Base-by-base conservation (phyloP, 2,329 filamentous ascomycete species). In the Botrytis sinoallii region DNA sequence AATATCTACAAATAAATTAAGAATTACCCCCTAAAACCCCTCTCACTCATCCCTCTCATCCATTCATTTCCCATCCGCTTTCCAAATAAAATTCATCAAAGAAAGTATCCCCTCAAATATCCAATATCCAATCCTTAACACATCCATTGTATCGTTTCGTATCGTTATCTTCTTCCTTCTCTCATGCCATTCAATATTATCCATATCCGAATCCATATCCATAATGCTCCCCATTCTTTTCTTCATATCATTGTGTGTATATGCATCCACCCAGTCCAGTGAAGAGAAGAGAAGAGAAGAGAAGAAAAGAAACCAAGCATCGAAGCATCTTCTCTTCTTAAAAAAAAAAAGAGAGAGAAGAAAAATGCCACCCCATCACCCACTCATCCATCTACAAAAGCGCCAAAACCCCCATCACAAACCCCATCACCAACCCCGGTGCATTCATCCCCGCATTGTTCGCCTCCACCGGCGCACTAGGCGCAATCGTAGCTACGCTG, bases 341-440 rank as follows among this genome's bases (percentile, higher is more conserved):
- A 14, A 5, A 14, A 42, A 42, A 42, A 42, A 42, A 42, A 25
- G 25, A 25, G 9, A 48, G 20, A 46, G 3, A 25, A 38, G 32
- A 18, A 40, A 42, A 42, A 16, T 42, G 12, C 40, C 12, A 42
- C 40, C 35, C 40, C 40, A 14, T 42, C 40, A 42, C 40, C 40
- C 44, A 67, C 32, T 14, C 20, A 64, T 25, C 14, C 65, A n/a
- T 65, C 60, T 71, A 71, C 42, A n/a, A n/a, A 52, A 71, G 55
- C 9, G 77, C 81, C 38, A 81, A 65, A 44, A 81, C 44, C 60
- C 76, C 80, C 74, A 81, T 76, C 22, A 75, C 78, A 22, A 77
- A 76, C 25, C 75, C 75, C 35, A 77, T 76, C 29, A 77, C 64
- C 4, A 80, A 79, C 32, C 72, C 75, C 25, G 22, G 60, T 4